phyloP scores from a whole-genome alignment of 192 early-diverging fungal genomes.

The Entophlyctis luteolus region DNA sequence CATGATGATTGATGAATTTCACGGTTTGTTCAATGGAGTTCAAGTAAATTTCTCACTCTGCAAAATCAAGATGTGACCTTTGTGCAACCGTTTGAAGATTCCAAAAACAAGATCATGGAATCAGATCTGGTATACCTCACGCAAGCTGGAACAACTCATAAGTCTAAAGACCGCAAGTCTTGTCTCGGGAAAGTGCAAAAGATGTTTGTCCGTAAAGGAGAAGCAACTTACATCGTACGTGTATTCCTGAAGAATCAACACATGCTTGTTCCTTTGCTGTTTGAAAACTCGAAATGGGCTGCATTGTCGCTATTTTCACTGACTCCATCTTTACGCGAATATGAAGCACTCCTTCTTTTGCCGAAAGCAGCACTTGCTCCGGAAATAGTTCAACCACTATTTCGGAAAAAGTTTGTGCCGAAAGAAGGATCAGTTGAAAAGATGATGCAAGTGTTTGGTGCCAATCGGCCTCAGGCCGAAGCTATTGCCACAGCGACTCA shows the following conservation, averaged over 20 bases:
- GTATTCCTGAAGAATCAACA: slow-evolving; percentile 43
- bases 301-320: slow-evolving; percentile 53
- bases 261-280: slow-evolving; percentile 30
- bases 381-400: slow-evolving; percentile 62
- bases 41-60: slow-evolving; percentile 1
- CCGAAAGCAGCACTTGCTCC: slow-evolving; percentile 54
- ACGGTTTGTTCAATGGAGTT: slow-evolving; percentile 28
- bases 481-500: slow-evolving; percentile 69
- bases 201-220: slow-evolving; percentile 39
- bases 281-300: slow-evolving; percentile 34
- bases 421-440: slow-evolving; percentile 33
- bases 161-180: slow-evolving; percentile 27
- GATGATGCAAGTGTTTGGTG: slow-evolving; percentile 55
- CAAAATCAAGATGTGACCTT: slow-evolving; percentile 11
- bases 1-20: slow-evolving; percentile 69
- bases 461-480: slow-evolving; percentile 90
- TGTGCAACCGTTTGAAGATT: slow-evolving; percentile 42
- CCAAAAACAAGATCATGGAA: slow-evolving; percentile 27
- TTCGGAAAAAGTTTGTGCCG: slow-evolving; percentile 19
- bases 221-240: slow-evolving; percentile 44
- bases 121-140: slow-evolving; percentile 17
- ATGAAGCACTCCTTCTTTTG: slow-evolving; percentile 66
- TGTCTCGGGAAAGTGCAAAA: slow-evolving; percentile 59
- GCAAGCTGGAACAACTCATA: neutral
- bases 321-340: slow-evolving; percentile 80